phyloP scores from a whole-genome alignment of 805 yeast genomes.

The Kluyveromyces siamensis region DNA sequence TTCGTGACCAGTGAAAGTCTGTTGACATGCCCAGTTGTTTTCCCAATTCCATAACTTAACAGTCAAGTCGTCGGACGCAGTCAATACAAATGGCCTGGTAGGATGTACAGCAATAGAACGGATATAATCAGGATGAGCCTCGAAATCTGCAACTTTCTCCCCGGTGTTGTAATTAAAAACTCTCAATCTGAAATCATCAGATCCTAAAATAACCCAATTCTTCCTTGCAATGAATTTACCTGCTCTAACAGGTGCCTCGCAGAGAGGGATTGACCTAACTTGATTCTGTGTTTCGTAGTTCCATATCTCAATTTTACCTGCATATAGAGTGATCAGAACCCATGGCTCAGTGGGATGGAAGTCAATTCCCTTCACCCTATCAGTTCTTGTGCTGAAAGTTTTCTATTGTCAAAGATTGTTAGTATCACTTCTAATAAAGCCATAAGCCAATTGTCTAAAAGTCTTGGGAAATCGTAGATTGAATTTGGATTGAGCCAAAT shows the following conservation, averaged over 20 bases:
- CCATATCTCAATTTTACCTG: slow-evolving; percentile 83
- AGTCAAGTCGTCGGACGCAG: slow-evolving; percentile 87
- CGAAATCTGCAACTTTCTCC: slow-evolving; percentile 89
- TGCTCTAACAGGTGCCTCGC: slow-evolving; percentile 94
- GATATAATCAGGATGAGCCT: slow-evolving; percentile 96
- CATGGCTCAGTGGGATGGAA: slow-evolving; percentile 98
- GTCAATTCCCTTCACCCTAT: slow-evolving; percentile 95
- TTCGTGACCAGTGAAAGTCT: slow-evolving; percentile 88
- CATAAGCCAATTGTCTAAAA: background rate
- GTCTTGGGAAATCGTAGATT: background rate
- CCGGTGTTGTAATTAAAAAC: slow-evolving; percentile 93
- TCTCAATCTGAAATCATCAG: slow-evolving; percentile 91
- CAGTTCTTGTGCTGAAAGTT: slow-evolving; percentile 84
- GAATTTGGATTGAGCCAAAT: background rate
- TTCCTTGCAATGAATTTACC: slow-evolving; percentile 93
- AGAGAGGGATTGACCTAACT: slow-evolving; percentile 85
- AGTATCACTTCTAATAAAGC: background rate
- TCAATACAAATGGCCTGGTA: slow-evolving; percentile 76
- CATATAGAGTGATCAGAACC: slow-evolving; percentile 84
- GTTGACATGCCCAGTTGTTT: slow-evolving; percentile 80
- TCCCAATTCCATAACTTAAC: slow-evolving; percentile 98
- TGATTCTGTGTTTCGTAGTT: slow-evolving; percentile 74
- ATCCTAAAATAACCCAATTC: slow-evolving; percentile 94
- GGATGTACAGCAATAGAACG: slow-evolving; percentile 94
- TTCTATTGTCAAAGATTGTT: slow-evolving; percentile 34